Base-by-base conservation (phyloP, 192 early-diverging fungal genomes). In the Coemansia biformis region DNA sequence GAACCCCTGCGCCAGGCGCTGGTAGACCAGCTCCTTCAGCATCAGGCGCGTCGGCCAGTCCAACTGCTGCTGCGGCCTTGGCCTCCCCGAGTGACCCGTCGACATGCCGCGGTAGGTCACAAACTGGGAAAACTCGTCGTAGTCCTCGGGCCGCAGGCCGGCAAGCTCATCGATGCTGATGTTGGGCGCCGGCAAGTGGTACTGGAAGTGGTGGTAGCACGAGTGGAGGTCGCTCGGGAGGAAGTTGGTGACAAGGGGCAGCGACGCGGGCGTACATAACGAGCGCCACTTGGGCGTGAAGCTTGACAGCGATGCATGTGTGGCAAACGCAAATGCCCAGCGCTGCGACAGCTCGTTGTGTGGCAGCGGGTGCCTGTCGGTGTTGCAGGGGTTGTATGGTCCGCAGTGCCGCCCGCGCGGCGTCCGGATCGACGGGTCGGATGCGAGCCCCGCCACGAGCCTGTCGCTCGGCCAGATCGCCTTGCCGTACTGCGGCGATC, bases 1-100 rank as follows among this genome's bases (percentile, higher is more conserved):
- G 58, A 91, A 96, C 18, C 92, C 93, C 60, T 98, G 91, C 30
- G 84, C 78, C 32, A 98, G 53, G n/a, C 95, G 80, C 66, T 93
- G 91, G 23, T 80, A 80, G 9, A 96, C 79, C 61, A 98, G 77
- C 63, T 97, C 92, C 17, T 79, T 78, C 28, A 96, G 72, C 30
- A 95, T 70, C 14, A 62, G 72, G 43, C 74, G 77, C 8, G 78
- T 79, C 49, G 50, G 33, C 8, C 47, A 41, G 30, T 73, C 70
- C 16, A 43, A 23, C 18, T n/a, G 32, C 43, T 18, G 37, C 21
- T 8, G 17, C 21, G 51, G 49, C 43, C 29, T 17, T 11, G 13
- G 22, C 30, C 1, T 10, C 18, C 14, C 46, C 23, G 3, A 1
- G 7, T 8, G 10, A 15, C 31, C 17, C 24, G 50, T 8, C 29